Base-by-base conservation (phyloP, 768 basidiomycete species). In the Tulasnella sp. region DNA sequence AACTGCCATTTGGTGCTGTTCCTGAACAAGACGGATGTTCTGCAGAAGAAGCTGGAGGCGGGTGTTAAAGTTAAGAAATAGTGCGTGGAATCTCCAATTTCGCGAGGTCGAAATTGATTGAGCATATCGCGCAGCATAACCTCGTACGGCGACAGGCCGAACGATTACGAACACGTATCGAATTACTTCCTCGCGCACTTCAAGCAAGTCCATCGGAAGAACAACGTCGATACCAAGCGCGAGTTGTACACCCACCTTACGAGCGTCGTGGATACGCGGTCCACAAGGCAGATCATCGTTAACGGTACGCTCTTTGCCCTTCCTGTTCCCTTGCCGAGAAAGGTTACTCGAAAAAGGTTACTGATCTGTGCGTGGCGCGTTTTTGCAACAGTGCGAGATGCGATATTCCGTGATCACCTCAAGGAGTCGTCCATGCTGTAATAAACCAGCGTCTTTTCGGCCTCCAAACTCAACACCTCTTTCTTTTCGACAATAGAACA, bases 1-100 rank as follows among this genome's bases (percentile, higher is more conserved):
- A 75, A 64, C 28, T 72, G 72, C 42, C 82, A 82, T 42, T 69
- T 83, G 28, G 79, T 83, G 28, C 69, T 83, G 31, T 82, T 83
- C 72, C 44, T 83, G 64, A 83, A 83, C 69, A 83, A 83, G 81
- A 80, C 79, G 22, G 82, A 83, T 46, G 76, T 83, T 3, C 48
- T 83, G 75, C 44, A 78, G 69, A 41, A 73, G 76, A 83, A 83
- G 75, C 58, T 83, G 48, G 48, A 77, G 31, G 69, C 46, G 41
- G 82, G 82, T 12, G 77, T 80, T 20, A 82, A 60, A 50, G 82
- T 83, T 18, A 80, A 78, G 78, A 81, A 82, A 69, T 83, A 75
- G 81, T 81, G 44, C 7, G n/a, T n/a, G n/a, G n/a, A n/a, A n/a
- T n/a, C n/a, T n/a, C n/a, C n/a, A n/a, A n/a, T n/a, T n/a, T n/a